Evolutionary conservation across 176 grass and related monocot genomes (phyloP).

Genomic region (Aegilops bicornis): DNA sequence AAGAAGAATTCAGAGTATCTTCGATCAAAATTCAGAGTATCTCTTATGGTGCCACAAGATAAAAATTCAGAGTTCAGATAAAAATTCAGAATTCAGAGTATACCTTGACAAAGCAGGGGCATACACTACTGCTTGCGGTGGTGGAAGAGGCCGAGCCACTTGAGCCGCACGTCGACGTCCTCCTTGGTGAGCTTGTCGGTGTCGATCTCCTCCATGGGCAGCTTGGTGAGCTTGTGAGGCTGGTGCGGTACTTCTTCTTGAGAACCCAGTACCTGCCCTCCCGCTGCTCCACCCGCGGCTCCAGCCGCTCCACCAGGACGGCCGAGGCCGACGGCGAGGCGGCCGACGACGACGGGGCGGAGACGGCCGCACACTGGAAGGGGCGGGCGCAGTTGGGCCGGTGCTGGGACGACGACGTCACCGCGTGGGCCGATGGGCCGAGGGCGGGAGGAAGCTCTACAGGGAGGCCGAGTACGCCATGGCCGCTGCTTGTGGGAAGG

Average conservation of each 20-base stretch:
- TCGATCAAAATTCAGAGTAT: too few relatives aligned
- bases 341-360: slow-evolving; percentile 9
- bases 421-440: slow-evolving; percentile 35
- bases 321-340: background rate
- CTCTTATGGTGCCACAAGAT: too few relatives aligned
- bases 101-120: background rate
- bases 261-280: slow-evolving; percentile 70
- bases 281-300: slow-evolving; percentile 70
- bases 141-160: slow-evolving; percentile 97
- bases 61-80: too few relatives aligned
- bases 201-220: slow-evolving; percentile 73
- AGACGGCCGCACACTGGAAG: background rate
- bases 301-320: slow-evolving; percentile 43
- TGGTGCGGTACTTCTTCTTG: slow-evolving; percentile 75
- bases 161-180: slow-evolving; percentile 88
- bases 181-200: slow-evolving; percentile 69
- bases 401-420: background rate
- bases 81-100: too few relatives aligned
- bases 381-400: slow-evolving; percentile 1
- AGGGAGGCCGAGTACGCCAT: slow-evolving; percentile 80
- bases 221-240: slow-evolving; percentile 70
- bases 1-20: too few relatives aligned
- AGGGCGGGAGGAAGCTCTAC: slow-evolving; percentile 51
- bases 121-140: slow-evolving; percentile 95
- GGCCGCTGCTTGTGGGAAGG: background rate